A percentile compares a stretch with the other conserved stretches of the same genome.
Conservation (phyloP, 2,329 filamentous ascomycete genomes). For the Penicillium brevicompactum region DNA sequence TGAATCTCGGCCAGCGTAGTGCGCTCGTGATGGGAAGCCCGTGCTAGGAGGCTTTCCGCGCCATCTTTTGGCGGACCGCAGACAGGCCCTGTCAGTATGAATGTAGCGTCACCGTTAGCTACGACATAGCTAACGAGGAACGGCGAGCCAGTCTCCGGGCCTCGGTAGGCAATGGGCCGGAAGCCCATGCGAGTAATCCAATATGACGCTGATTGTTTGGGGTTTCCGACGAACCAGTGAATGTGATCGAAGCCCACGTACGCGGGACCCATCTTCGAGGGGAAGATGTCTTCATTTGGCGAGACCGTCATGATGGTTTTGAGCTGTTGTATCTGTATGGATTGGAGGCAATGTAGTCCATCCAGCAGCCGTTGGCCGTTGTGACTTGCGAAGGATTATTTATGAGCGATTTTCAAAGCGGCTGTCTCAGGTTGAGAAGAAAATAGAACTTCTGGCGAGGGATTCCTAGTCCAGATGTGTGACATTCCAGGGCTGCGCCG, state of each 20-base stretch:
- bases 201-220: conserved; percentile 85
- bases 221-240: conserved; percentile 92
- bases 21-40: conserved; percentile 56
- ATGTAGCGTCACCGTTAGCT: conserved; percentile 72
- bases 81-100: conserved; percentile 81
- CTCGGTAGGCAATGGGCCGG: conserved; percentile 74
- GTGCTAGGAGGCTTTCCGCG: conserved; percentile 52
- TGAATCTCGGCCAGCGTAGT: conserved; percentile 70
- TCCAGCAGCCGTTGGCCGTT: not conserved
- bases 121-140: conserved; percentile 80
- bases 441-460: not conserved
- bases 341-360: not conserved
- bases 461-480: conserved; percentile 2
- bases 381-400: not conserved
- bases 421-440: not conserved
- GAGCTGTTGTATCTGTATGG: not conserved
- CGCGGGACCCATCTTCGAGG: conserved; percentile 24
- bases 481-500: conserved; percentile 4
- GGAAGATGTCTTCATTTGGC: conserved; percentile 18
- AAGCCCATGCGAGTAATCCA: conserved; percentile 85
- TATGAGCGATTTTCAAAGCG: conserved; percentile 3
- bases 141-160: conserved; percentile 81
- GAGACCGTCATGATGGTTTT: conserved; percentile 1
- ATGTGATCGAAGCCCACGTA: conserved; percentile 76
- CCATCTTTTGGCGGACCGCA: conserved; percentile 57